Evolutionary conservation across 2,329 filamentous ascomycete species (phyloP).

Genomic region (Monilinia polystroma): DNA sequence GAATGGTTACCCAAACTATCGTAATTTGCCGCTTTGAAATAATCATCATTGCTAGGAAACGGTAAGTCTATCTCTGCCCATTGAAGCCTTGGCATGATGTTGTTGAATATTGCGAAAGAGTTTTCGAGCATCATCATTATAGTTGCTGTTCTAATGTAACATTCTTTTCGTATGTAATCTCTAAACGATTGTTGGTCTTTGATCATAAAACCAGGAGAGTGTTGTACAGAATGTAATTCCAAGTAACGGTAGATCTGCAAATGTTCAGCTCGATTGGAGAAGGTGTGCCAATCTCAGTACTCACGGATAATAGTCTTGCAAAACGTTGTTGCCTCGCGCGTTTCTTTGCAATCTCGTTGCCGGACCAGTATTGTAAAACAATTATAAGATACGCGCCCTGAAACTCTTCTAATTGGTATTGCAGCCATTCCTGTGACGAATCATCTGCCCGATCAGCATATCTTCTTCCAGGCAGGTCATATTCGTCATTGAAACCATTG

Average conservation of each 20-base stretch:
- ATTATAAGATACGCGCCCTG: conserved; percentile 40
- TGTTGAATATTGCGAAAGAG: conserved; percentile 40
- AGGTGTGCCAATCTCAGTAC: conserved; percentile 11
- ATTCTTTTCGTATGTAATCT: conserved; percentile 38
- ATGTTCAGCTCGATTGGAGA: neutral
- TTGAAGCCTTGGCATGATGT: conserved; percentile 37
- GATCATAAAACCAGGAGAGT: conserved; percentile 32
- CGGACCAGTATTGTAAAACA: conserved; percentile 39
- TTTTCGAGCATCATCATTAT: conserved; percentile 39
- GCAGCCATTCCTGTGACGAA: conserved; percentile 36
- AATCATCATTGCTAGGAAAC: conserved; percentile 36
- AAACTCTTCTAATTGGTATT: conserved; percentile 38
- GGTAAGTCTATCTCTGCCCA: conserved; percentile 39
- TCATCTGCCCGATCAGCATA: conserved; percentile 32
- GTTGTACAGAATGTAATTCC: conserved; percentile 33
- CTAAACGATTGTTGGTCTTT: conserved; percentile 35
- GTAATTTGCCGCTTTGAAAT: conserved; percentile 35
- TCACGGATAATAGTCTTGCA: conserved; percentile 35
- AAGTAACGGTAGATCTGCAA: conserved; percentile 36
- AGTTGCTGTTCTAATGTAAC: conserved; percentile 34
- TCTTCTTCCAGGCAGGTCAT: conserved; percentile 34
- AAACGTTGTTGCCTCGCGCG: conserved; percentile 39
- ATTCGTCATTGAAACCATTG: conserved; percentile 36
- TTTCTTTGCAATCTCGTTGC: conserved; percentile 34
- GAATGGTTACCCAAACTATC: conserved; percentile 30